Conservation (phyloP, 805 yeast genomes). For the Ogataea ganodermae region DNA sequence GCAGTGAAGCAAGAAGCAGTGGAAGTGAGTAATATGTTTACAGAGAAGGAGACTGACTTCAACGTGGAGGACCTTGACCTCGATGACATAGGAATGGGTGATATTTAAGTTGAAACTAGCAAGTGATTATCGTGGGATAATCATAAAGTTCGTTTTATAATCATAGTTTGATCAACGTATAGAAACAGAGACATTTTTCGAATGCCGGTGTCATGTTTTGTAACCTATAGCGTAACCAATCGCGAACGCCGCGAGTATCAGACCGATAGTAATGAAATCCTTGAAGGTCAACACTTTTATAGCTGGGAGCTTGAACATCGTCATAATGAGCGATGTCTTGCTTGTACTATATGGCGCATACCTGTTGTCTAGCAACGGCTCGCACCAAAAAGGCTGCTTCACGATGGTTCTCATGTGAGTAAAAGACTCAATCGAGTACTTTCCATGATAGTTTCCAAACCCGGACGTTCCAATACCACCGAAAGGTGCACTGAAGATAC, state of each 20-base stretch:
- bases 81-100: conserved; percentile 18
- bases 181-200: too few species aligned
- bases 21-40: background rate
- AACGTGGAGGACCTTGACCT: conserved; percentile 15
- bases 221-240: conserved; percentile 9
- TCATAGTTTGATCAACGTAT: background rate
- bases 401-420: conserved; percentile 72
- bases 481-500: conserved; percentile 67
- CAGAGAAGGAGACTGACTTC: background rate
- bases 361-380: conserved; percentile 56
- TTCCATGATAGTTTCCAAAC: conserved; percentile 80
- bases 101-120: background rate
- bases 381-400: conserved; percentile 63
- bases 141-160: background rate
- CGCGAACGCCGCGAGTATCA: background rate
- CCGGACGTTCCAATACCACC: conserved; percentile 93
- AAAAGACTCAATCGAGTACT: conserved; percentile 66
- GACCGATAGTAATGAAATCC: conserved; percentile 5
- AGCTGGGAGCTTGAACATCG: conserved; percentile 13
- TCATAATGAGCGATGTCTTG: conserved; percentile 25
- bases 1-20: background rate
- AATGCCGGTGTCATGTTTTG: background rate
- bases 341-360: conserved; percentile 59
- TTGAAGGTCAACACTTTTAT: background rate
- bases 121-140: conserved; percentile 10